Conservation (phyloP, 257 asterid genomes). For the Fraxinus excelsior region DNA sequence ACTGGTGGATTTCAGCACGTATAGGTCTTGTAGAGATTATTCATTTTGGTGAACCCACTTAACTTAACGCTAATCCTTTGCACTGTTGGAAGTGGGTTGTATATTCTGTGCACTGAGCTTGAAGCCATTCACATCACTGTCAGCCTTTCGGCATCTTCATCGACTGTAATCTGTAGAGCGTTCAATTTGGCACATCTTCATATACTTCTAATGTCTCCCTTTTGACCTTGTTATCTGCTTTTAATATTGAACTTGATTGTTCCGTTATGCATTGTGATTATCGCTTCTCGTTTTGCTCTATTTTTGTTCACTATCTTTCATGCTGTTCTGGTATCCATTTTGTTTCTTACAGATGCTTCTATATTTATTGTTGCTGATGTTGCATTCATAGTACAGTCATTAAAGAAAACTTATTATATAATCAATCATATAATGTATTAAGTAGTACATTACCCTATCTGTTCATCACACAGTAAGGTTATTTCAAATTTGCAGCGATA, state of each 20-base stretch:
- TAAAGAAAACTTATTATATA: not conserved
- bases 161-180: conserved; percentile 43
- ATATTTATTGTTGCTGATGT: not conserved
- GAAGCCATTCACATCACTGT: conserved; percentile 24
- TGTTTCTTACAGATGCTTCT: not conserved
- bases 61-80: conserved; percentile 42
- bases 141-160: conserved; percentile 26
- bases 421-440: too few species aligned
- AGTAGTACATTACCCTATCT: not conserved
- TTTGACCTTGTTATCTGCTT: conserved; percentile 26
- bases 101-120: conserved; percentile 40
- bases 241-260: conserved; percentile 21
- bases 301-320: not conserved
- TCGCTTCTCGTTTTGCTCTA: not conserved
- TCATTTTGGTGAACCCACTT: conserved; percentile 61
- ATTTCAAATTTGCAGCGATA: not conserved
- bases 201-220: conserved; percentile 35
- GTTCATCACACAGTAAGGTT: not conserved
- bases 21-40: conserved; percentile 62
- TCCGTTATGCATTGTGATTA: not conserved
- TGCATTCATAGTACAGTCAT: not conserved
- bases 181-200: conserved; percentile 45
- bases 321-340: not conserved
- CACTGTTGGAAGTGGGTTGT: conserved; percentile 54
- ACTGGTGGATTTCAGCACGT: conserved; percentile 80